Evolutionary conservation across 495 filamentous ascomycete genomes (phyloP).

Genomic region (Neurospora hispaniola): DNA sequence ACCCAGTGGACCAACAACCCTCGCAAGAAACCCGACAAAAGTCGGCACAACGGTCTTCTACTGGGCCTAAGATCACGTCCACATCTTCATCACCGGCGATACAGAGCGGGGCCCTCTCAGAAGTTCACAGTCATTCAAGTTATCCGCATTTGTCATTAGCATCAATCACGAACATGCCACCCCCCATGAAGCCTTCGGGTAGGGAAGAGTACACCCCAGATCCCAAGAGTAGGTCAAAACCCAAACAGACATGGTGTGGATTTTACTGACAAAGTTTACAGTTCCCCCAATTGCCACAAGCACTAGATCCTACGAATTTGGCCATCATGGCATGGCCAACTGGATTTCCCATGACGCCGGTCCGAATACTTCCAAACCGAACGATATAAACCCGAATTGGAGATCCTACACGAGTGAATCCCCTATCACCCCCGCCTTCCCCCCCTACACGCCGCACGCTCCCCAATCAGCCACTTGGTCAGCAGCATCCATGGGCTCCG

Average conservation of each 20-base stretch:
- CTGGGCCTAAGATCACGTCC: slow-evolving; percentile 32
- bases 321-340: slow-evolving; percentile 28
- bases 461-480: slow-evolving; percentile 32
- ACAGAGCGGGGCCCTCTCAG: slow-evolving; percentile 30
- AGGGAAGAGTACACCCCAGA: slow-evolving; percentile 27
- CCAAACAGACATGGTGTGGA: neutral
- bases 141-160: slow-evolving; percentile 39
- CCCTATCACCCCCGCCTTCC: slow-evolving; percentile 30
- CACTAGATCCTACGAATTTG: slow-evolving; percentile 28
- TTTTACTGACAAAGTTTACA: slow-evolving; percentile 24
- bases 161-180: slow-evolving; percentile 38
- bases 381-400: slow-evolving; percentile 28
- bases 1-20: slow-evolving; percentile 79
- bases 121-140: slow-evolving; percentile 29
- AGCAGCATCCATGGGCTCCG: slow-evolving; percentile 21
- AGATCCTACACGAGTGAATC: slow-evolving; percentile 28
- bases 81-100: slow-evolving; percentile 41
- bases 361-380: slow-evolving; percentile 23
- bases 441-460: slow-evolving; percentile 29
- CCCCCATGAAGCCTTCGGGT: slow-evolving; percentile 32
- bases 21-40: slow-evolving; percentile 33
- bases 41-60: slow-evolving; percentile 26
- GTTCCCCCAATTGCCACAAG: slow-evolving; percentile 24
- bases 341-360: slow-evolving; percentile 35
- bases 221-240: slow-evolving; percentile 29